Evolutionary conservation across 352 stramenopile species (phyloP), one percentile per base, ranked within the genome.

Genomic region (Phytophthora megakarya): DNA sequence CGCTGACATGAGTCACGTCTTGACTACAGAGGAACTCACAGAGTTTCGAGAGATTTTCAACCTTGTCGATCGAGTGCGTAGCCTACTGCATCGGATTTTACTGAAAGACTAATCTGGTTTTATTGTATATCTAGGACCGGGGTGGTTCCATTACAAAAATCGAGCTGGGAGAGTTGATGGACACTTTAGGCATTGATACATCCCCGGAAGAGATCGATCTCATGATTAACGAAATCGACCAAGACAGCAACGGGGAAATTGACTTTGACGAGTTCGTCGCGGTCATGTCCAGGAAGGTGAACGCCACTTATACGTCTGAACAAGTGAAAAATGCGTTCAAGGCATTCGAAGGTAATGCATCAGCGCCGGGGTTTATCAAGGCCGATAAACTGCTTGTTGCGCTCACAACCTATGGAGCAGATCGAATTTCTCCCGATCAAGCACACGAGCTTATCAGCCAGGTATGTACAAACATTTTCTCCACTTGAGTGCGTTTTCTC

Each of bases 21-120:
- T 97, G 46, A 84, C 74, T 11, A 18, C 71, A 0, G 86, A 96
- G 48, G 92, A 98, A 63, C 79, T 98, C 18, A 77, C 80, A 6
- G 92, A 98, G 76, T 98, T 97, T 56, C 84, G 90, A 38, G 93
- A 98, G 67, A 98, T 98, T 65, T 98, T 98, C 65, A 97, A 98
- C 67, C 86, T 98, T 18, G 91, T 98, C 21, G 93, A 98, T 63
- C 75, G 88, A 45, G 88, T 95, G 62, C 12, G 72, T 35, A 35
- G 8, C 8, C 30, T 35, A 12, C 30, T 35, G 9, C 26, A 32
- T 35, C 30, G 8, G 13, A 12, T 35, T 35, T 11, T 11, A 13
- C 13, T 12, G 30, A 13, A 5, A 35, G 3, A 35, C 30, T 35
- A 2, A 35, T 11, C 3, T 35, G 4, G n/a, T 28, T 13, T 57